Base-by-base conservation (phyloP, 73 alveolate genomes). In the Paramecium octaurelia region DNA sequence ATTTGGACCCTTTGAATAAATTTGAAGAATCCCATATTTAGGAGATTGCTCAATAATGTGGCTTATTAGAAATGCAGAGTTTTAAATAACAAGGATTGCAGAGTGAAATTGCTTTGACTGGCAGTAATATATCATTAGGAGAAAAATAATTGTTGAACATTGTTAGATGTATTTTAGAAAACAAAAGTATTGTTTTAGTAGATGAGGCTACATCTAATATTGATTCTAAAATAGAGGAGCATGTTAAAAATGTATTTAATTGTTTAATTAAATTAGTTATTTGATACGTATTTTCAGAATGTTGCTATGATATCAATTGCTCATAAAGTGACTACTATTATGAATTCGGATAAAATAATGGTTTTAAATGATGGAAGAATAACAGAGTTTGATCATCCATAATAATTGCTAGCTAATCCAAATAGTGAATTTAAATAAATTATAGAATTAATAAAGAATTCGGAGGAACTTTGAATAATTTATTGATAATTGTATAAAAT, bases 1-100 rank as follows among this genome's bases (percentile, higher is more conserved):
- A 97, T 92, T 90, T 97, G n/a, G 99, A 97, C 59, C 99, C 99
- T 14, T 96, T 54, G 31, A 27, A 70, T 12, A 23, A 46, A 34
- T 48, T 44, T 43, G 27, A 64, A 6, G 48, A 85, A 10, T 46
- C 21, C 6, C 21, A 46, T 46, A 46, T 46, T 46, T 46, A 3
- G 1, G 58, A 46, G 3, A 7, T 46, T 12, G 58, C 21, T 9
- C 23, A 46, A 46, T 46, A 46, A 46, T 46, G 34, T 16, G 73
- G 36, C n/a, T 71, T 71, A 71, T 35, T 71, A 24, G 44, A 35
- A 71, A 7, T 34, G 40, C 58, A 35, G 0, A 71, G 54, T 4
- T 35, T 35, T 31, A 35, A 46, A 2, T 18, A 54, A 48, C 16
- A 21, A 12, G 14, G 27, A 24, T 12, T 48, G 34, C 20, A 24